A percentile compares a stretch with the other conserved stretches of the same genome.
These are phyloP conservation scores for Sparassis latifolia DNA, from an alignment of 1,284 basidiomycete species.

Conservation along the genomic window DNA sequence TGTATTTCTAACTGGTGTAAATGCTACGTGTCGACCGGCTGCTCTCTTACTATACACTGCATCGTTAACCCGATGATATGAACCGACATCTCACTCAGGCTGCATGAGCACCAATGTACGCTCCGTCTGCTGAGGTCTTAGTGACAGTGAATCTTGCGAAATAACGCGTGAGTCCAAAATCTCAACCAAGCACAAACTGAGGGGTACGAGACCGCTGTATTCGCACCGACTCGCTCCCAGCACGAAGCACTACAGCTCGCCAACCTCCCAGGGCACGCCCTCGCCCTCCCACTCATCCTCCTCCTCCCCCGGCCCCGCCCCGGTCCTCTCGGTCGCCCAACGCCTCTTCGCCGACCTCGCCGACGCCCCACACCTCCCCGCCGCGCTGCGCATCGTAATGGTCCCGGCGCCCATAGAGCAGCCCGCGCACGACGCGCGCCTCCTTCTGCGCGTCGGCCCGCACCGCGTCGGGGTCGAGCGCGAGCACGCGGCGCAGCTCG, in stretches of 20 bases:
- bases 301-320: conserved; percentile 27
- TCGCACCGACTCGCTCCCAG: no score
- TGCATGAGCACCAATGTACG: no score
- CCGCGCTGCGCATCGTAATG: conserved; percentile 58
- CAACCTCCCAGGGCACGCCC: conserved; percentile 71
- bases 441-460: conserved; percentile 37
- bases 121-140: no score
- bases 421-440: conserved; percentile 46
- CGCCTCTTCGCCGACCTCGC: conserved; percentile 43
- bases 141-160: no score
- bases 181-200: no score
- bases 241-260: conserved; percentile 45
- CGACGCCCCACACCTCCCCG: conserved; percentile 70
- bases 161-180: no score
- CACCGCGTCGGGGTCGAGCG: conserved; percentile 38
- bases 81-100: no score
- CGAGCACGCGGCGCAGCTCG: conserved; percentile 53
- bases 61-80: no score
- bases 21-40: no score
- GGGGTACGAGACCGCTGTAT: no score
- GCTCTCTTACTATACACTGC: no score
- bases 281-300: conserved; percentile 81
- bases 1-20: no score
- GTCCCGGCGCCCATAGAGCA: conserved; percentile 52
- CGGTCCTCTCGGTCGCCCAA: conserved; percentile 28